phyloP scores from a whole-genome alignment of 2,329 filamentous ascomycete species.

The Cladosporium sp. region DNA sequence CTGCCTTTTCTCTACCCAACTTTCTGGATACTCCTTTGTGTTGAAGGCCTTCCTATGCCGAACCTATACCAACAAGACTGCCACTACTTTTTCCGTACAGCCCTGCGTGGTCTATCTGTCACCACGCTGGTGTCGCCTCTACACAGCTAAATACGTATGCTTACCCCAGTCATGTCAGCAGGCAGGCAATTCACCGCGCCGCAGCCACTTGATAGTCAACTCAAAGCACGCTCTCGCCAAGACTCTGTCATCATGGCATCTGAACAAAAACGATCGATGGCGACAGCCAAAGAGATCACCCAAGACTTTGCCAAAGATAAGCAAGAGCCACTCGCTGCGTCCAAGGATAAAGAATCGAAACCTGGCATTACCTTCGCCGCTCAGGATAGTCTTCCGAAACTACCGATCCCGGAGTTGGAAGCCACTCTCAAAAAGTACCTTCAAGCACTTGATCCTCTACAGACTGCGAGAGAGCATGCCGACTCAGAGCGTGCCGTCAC shows the following conservation, averaged over 20 bases:
- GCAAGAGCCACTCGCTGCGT: constrained; percentile 50
- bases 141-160: constrained; percentile 60
- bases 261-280: constrained; percentile 46
- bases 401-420: constrained; percentile 89
- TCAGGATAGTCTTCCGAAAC: constrained; percentile 84
- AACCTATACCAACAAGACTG: constrained; percentile 81
- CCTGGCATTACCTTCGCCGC: constrained; percentile 84
- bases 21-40: neutral
- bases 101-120: constrained; percentile 81
- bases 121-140: constrained; percentile 76
- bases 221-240: constrained; percentile 25
- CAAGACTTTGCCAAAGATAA: constrained; percentile 52
- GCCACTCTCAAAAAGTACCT: constrained; percentile 78
- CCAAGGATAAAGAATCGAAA: constrained; percentile 58
- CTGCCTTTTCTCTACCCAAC: neutral
- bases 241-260: constrained; percentile 44
- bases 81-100: constrained; percentile 91
- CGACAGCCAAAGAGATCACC: constrained; percentile 57
- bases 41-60: constrained; percentile 60
- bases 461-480: constrained; percentile 75
- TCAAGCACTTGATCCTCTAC: constrained; percentile 75
- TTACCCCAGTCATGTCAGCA: constrained; percentile 57
- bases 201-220: constrained; percentile 62
- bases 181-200: constrained; percentile 67
- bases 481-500: constrained; percentile 79